phyloP scores from a whole-genome alignment of 257 asterid genomes.

The Rubia yunnanensis region DNA sequence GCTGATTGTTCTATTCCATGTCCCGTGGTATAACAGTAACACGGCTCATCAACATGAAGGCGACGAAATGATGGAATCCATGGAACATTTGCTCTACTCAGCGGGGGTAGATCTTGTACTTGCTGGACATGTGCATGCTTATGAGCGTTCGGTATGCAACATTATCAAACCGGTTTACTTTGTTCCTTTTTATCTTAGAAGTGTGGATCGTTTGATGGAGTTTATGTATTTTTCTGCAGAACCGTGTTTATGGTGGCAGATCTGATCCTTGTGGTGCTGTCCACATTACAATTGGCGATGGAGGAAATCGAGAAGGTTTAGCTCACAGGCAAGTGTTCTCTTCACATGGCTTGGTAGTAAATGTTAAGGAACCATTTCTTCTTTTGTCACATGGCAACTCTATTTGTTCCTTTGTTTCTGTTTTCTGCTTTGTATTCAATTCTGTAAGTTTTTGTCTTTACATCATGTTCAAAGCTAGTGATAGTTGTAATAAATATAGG shows the following conservation, averaged over 20 bases:
- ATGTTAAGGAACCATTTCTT: background rate
- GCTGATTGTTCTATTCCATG: slow-evolving; percentile 69
- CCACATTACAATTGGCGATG: slow-evolving; percentile 91
- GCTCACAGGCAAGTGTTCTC: slow-evolving; percentile 48
- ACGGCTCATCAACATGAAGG: slow-evolving; percentile 92
- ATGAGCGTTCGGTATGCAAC: slow-evolving; percentile 72
- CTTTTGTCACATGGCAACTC: background rate
- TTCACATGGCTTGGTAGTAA: background rate
- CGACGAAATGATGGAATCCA: slow-evolving; percentile 62
- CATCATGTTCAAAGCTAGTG: background rate
- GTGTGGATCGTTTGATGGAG: slow-evolving; percentile 1
- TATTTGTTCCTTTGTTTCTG: no score
- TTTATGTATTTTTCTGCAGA: slow-evolving; percentile 30
- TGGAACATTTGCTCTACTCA: slow-evolving; percentile 69
- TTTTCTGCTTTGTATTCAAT: background rate
- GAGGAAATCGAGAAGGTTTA: slow-evolving; percentile 93
- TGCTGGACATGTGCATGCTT: slow-evolving; percentile 95
- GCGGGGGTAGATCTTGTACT: slow-evolving; percentile 65
- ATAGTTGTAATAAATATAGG: no score
- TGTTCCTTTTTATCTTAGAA: background rate
- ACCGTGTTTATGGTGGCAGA: slow-evolving; percentile 49
- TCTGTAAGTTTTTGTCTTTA: background rate
- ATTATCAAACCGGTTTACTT: background rate
- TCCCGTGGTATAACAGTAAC: slow-evolving; percentile 94
- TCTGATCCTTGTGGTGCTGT: slow-evolving; percentile 68